Evolutionary conservation across 305 asterid genomes (phyloP), one percentile per base, ranked within the genome.

Genomic region (Solanum aculeatissimum): DNA sequence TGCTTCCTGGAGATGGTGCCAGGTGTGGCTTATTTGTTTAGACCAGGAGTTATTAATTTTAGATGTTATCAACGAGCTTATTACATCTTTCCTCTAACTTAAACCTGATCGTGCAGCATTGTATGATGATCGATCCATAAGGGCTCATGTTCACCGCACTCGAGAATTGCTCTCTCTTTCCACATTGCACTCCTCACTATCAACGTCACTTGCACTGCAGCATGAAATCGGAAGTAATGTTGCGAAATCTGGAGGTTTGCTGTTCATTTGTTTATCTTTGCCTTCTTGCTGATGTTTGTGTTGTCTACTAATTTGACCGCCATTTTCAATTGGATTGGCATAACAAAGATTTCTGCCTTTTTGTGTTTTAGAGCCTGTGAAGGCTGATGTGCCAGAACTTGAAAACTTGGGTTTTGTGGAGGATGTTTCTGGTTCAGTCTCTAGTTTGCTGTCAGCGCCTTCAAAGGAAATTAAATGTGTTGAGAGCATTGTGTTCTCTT

Each of bases 111-210:
- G 71, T 87, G 91, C 97, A 94, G 98, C 98, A 69, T 82, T 87
- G 71, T 94, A 95, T 86, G 99, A 95, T 92, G 97, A 95, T 88
- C 92, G 98, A 86, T 92, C 98, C 81, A 90, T 95, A 83, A 91
- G 98, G 88, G 96, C 97, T 77, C 97, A 95, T 87, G 91, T 95
- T 86, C 93, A 90, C 84, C 95, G 97, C 58, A 93, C 95, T 54
- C 91, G 97, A 88, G 97, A 94, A 88, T 91, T 94, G 89, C 90
- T 94, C 86, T 92, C 98, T 71, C 93, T 91, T 78, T 88, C 97
- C 55, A 87, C 95, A 9, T 70, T 92, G 90, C 96, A 92, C 84
- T 92, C 97, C 82, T 95, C 98, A 66, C 79, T 92, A 83, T 95
- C 99, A 85, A 93, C 98, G 32, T 87, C 89, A 32, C 94, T 95